phyloP scores from a whole-genome alignment of 1,284 basidiomycete species.

The Rhodotorula sp. region DNA sequence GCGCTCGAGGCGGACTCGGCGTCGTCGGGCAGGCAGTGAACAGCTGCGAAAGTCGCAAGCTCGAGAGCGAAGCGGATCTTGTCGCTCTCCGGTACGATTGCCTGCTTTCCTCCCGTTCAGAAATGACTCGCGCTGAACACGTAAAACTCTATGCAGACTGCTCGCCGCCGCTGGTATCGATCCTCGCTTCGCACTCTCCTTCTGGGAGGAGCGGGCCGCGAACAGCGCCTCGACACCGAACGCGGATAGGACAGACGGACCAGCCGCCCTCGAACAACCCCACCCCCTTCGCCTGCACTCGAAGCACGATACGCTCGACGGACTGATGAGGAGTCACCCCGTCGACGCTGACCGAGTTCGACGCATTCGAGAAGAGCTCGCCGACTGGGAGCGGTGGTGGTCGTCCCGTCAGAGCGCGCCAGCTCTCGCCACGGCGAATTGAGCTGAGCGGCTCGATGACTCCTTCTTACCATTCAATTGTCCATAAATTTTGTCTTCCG shows the following conservation, averaged over 20 bases:
- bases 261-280: constrained; percentile 1
- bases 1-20: constrained; percentile 31
- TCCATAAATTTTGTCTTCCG: no score
- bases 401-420: neutral
- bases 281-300: constrained; percentile 7
- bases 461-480: no score
- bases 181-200: constrained; percentile 39
- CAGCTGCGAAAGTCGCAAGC: constrained; percentile 33
- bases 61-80: constrained; percentile 39
- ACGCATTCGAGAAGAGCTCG: constrained; percentile 38
- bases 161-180: constrained; percentile 43
- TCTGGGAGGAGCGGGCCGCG: constrained; percentile 41
- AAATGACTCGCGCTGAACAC: constrained; percentile 8
- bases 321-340: constrained; percentile 37
- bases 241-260: neutral
- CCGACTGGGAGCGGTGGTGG: constrained; percentile 43
- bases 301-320: constrained; percentile 9
- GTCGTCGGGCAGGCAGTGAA: constrained; percentile 26
- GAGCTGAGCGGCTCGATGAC: neutral
- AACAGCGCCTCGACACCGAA: neutral
- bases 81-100: constrained; percentile 33
- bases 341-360: constrained; percentile 41
- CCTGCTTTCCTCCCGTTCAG: neutral
- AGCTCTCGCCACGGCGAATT: neutral
- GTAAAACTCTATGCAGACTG: constrained; percentile 17